These are phyloP conservation scores for Olyra latifolia DNA, from an alignment of 176 grass and related monocot genomes.

Conservation along the genomic window DNA sequence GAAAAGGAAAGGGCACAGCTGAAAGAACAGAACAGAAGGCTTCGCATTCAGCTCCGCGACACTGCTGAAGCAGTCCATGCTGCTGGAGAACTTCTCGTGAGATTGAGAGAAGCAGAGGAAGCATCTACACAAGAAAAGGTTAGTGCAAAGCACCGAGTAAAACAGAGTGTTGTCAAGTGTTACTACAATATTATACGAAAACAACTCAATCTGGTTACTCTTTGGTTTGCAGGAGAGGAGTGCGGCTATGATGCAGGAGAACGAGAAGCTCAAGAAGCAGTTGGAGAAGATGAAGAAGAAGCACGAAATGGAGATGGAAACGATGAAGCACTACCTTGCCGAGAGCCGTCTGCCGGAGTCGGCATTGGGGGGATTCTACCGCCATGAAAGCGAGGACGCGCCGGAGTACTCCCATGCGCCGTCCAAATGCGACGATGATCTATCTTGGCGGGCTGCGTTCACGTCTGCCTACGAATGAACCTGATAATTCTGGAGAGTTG, in stretches of 20 bases:
- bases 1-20: slow-evolving; percentile 82
- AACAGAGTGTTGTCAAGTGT: not conserved
- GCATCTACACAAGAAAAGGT: slow-evolving; percentile 69
- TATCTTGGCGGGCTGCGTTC: slow-evolving; percentile 89
- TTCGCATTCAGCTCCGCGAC: slow-evolving; percentile 89
- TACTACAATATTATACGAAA: not conserved
- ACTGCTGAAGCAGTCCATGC: slow-evolving; percentile 97
- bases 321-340: slow-evolving; percentile 90
- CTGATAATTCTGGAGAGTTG: slow-evolving; percentile 8
- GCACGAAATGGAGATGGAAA: slow-evolving; percentile 80
- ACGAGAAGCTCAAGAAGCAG: slow-evolving; percentile 80
- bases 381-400: slow-evolving; percentile 29
- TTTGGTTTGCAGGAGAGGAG: slow-evolving; percentile 60
- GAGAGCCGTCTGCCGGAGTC: slow-evolving; percentile 91
- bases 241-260: slow-evolving; percentile 59
- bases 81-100: slow-evolving; percentile 88
- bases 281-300: slow-evolving; percentile 87
- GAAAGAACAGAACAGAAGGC: slow-evolving; percentile 95
- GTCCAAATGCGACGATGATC: slow-evolving; percentile 46
- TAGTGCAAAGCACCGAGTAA: not conserved
- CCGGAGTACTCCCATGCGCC: slow-evolving; percentile 26
- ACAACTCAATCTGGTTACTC: not conserved
- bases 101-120: slow-evolving; percentile 89
- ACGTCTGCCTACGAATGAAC: slow-evolving; percentile 57
- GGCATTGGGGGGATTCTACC: slow-evolving; percentile 65